A percentile compares a stretch with the other conserved stretches of the same genome.
phyloP scores from a whole-genome alignment of 1,139 yeast species.

The Pichia cactophila region DNA sequence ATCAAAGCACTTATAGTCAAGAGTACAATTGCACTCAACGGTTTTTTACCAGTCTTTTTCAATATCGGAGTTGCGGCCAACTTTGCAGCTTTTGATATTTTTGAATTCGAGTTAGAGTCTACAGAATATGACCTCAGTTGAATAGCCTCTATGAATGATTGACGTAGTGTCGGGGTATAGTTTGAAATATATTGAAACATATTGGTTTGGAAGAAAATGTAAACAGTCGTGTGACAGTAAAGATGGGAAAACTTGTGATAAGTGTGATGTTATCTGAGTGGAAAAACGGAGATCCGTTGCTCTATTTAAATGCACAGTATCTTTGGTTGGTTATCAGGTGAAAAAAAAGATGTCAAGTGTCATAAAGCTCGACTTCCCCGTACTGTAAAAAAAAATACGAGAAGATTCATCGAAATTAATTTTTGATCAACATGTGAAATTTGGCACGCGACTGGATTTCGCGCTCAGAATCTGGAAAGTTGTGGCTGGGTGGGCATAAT shows the following conservation, averaged over 20 bases:
- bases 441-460: no score
- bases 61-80: background rate
- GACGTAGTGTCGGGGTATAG: background rate
- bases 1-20: conserved; percentile 16
- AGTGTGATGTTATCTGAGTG: background rate
- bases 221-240: background rate
- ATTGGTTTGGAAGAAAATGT: background rate
- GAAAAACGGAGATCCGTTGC: background rate
- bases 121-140: background rate
- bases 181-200: background rate
- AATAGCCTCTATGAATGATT: background rate
- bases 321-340: background rate
- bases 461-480: no score
- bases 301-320: background rate
- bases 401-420: no score
- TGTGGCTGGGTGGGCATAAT: no score
- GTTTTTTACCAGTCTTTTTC: conserved; percentile 4
- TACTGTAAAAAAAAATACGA: background rate
- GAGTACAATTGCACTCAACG: conserved; percentile 9
- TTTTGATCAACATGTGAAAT: background rate
- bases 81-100: background rate
- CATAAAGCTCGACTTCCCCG: background rate
- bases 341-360: background rate
- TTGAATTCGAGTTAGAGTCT: background rate
- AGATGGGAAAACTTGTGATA: background rate